Percentiles rank a stretch among this genome's conserved stretches.
Conservation (phyloP, 2,329 filamentous ascomycete genomes). For the Fusarium decemcellulare region DNA sequence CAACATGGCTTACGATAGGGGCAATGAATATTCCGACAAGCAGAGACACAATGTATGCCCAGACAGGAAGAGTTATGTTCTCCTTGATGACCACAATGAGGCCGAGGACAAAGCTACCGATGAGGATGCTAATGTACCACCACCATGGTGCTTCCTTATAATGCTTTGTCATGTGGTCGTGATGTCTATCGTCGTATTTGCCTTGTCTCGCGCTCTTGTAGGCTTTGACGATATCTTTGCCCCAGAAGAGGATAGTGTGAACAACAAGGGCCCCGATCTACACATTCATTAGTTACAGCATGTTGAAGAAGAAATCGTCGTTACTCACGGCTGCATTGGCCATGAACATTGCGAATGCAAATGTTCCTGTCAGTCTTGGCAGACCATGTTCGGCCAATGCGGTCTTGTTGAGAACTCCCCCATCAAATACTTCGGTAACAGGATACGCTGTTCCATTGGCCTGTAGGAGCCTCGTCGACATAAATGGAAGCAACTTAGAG, state of each 20-base stretch:
- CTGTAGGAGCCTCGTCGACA: slow-evolving; percentile 64
- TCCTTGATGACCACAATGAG: slow-evolving; percentile 62
- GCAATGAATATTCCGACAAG: slow-evolving; percentile 62
- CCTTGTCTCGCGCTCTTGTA: slow-evolving; percentile 62
- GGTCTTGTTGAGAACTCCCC: slow-evolving; percentile 57
- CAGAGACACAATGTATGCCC: slow-evolving; percentile 63
- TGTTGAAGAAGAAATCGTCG: fast-evolving
- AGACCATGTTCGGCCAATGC: slow-evolving; percentile 60
- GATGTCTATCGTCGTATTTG: slow-evolving; percentile 64
- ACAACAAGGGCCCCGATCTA: slow-evolving; percentile 69
- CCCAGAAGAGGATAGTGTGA: slow-evolving; percentile 69
- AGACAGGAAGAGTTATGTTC: slow-evolving; percentile 61
- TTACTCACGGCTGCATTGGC: slow-evolving; percentile 67
- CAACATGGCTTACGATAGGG: slow-evolving; percentile 58
- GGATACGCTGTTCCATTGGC: slow-evolving; percentile 59
- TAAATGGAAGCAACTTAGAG: slow-evolving; percentile 64
- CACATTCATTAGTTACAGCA: not conserved
- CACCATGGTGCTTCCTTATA: slow-evolving; percentile 66
- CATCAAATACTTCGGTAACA: slow-evolving; percentile 55
- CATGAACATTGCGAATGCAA: slow-evolving; percentile 69
- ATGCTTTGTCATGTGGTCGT: slow-evolving; percentile 65
- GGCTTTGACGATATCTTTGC: slow-evolving; percentile 63
- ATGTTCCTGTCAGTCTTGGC: slow-evolving; percentile 63
- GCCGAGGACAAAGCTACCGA: slow-evolving; percentile 61
- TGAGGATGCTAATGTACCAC: slow-evolving; percentile 61